Evolutionary conservation across 768 basidiomycete species (phyloP), one percentile per base, ranked within the genome.

Genomic region (Naganishia randhawae): DNA sequence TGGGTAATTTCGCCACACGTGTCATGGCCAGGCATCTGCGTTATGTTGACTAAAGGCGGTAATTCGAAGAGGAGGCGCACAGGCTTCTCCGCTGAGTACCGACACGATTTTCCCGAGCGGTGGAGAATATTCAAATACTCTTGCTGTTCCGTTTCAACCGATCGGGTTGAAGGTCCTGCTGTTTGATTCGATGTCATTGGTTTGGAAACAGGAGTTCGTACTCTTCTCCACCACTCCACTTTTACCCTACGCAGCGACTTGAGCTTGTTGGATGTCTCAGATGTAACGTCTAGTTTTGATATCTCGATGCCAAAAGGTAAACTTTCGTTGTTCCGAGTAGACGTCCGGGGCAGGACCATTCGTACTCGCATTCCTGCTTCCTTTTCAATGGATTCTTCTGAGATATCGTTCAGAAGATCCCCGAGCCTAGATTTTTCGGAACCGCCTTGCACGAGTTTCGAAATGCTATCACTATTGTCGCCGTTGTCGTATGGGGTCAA

Each of bases 51-150:
- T 19, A 68, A 39, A 2, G 76, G 74, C 73, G 91, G 91, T 17
- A 97, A 82, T 32, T 94, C 82, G 69, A 97, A 89, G 3, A 92
- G 86, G 42, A 91, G 83, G 71, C 84, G 89, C 69, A 93, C 85
- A 3, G 89, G 84, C 16, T 84, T 85, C 31, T 27, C 74, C 71
- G 87, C 85, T 72, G 96, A 92, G 76, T 96, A 92, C 52, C 92
- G 87, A 77, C 92, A 92, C 22, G 91, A 89, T 50, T 92, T 93
- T 52, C 95, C 95, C 16, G 93, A 92, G 8, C 89, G 85, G 14
- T 91, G 87, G 31, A 97, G 82, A 61, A 88, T 83, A 72, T 76
- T 69, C 73, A 74, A 71, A 67, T 74, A 72, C 45, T 66, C 79
- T 61, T 61, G 80, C 22, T 70, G 73, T 52, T 81, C 81, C 52